phyloP scores from a whole-genome alignment of 371 early-diverging fungal species.

The Lichtheimia hyalospora region DNA sequence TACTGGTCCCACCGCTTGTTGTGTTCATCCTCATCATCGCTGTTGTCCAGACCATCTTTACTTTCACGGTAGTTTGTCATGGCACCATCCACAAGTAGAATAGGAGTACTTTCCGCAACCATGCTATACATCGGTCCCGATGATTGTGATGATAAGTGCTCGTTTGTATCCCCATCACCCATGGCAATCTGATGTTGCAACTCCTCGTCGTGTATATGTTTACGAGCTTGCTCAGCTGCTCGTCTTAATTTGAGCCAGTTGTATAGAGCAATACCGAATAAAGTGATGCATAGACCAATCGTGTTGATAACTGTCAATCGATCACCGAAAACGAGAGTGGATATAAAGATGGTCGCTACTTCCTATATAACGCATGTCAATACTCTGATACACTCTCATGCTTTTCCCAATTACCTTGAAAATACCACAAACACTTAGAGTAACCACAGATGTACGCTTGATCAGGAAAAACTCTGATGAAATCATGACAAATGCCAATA shows the following conservation, averaged over 20 bases:
- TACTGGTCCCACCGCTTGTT: conserved; percentile 13
- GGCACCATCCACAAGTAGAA: conserved; percentile 41
- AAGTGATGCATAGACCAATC: conserved; percentile 69
- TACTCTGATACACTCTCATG: not conserved
- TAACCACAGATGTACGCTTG: conserved; percentile 83
- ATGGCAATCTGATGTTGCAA: conserved; percentile 3
- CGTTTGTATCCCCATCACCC: conserved; percentile 7
- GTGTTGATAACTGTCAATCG: conserved; percentile 63
- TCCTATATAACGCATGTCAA: conserved; percentile 40
- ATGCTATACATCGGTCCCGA: conserved; percentile 35
- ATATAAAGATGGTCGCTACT: conserved; percentile 70
- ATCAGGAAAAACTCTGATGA: conserved; percentile 87
- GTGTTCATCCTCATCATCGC: conserved; percentile 2
- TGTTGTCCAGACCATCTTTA: conserved; percentile 11
- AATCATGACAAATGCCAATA: conserved; percentile 88
- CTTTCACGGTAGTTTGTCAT: conserved; percentile 28
- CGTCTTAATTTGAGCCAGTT: conserved; percentile 52
- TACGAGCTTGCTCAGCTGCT: conserved; percentile 17
- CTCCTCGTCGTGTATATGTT: conserved; percentile 13
- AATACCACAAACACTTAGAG: conserved; percentile 91
- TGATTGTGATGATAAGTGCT: not conserved
- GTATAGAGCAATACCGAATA: conserved; percentile 73
- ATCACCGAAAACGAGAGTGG: conserved; percentile 75
- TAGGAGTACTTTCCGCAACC: conserved; percentile 52
- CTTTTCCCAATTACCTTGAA: conserved; percentile 67